Evolutionary conservation across 75 land plant genomes (phyloP).

Genomic region (Adiantum capillusveneris): DNA sequence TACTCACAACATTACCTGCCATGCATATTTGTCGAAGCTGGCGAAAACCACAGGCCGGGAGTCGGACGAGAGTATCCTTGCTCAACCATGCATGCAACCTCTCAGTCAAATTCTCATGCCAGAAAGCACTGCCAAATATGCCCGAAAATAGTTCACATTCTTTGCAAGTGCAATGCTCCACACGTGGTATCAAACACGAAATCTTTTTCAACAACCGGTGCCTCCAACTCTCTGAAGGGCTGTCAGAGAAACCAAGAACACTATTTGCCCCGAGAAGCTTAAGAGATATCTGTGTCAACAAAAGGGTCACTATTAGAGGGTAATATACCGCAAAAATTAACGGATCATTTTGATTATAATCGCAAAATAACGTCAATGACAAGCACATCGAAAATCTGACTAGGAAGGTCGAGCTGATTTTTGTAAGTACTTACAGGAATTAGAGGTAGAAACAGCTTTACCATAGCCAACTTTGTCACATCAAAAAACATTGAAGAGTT

Average conservation of each 20-base stretch:
- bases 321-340: too few species aligned
- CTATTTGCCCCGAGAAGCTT: conserved; percentile 30
- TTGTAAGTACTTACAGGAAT: conserved; percentile 35
- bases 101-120: conserved; percentile 37
- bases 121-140: conserved; percentile 42
- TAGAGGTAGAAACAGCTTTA: conserved; percentile 42
- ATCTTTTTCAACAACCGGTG: conserved; percentile 21
- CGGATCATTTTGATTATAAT: too few species aligned
- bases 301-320: too few species aligned
- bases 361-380: too few species aligned
- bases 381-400: too few species aligned
- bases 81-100: conserved; percentile 33
- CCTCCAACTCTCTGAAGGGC: conserved; percentile 11
- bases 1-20: conserved; percentile 32
- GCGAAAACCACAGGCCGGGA: conserved; percentile 39
- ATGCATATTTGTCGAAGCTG: conserved; percentile 39
- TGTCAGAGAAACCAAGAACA: conserved; percentile 15
- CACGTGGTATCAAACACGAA: conserved; percentile 26
- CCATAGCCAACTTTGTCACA: conserved; percentile 13
- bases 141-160: conserved; percentile 40
- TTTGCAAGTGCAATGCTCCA: conserved; percentile 26
- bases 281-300: conserved; percentile 25
- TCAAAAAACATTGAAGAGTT: conserved; percentile 52
- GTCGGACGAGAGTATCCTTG: conserved; percentile 20
- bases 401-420: too few species aligned